Evolutionary conservation across 2,329 filamentous ascomycete genomes (phyloP).

Genomic region (Diaporthe sp.): DNA sequence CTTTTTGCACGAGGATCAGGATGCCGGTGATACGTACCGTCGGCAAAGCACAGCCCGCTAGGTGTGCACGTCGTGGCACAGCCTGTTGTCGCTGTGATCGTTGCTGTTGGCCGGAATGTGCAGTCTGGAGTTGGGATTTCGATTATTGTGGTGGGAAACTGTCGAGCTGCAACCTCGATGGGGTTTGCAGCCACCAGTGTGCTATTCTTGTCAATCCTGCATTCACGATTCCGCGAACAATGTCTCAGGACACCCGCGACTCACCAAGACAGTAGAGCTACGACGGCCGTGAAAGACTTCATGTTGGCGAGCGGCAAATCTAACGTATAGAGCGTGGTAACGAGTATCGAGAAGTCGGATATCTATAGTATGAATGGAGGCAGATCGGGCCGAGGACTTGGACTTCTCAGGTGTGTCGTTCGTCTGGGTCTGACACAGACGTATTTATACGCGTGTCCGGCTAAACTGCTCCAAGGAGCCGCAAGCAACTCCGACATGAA

Average conservation of each 20-base stretch:
- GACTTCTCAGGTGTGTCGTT: background rate
- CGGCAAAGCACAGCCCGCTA: background rate
- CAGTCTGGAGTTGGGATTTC: background rate
- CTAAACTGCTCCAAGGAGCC: too few relatives aligned
- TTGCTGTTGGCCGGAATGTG: slow-evolving; percentile 26
- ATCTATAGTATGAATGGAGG: background rate
- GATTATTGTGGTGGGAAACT: background rate
- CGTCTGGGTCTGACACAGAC: background rate
- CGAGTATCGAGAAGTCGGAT: background rate
- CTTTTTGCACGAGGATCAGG: background rate
- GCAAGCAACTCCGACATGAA: slow-evolving; percentile 1
- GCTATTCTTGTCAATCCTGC: background rate
- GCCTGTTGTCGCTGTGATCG: slow-evolving; percentile 18
- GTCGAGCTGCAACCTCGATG: background rate
- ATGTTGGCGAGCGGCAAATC: background rate
- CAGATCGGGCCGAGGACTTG: background rate
- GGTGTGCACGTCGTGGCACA: slow-evolving; percentile 18
- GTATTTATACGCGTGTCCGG: background rate
- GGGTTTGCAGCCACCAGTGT: slow-evolving; percentile 4
- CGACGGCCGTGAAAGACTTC: slow-evolving; percentile 8
- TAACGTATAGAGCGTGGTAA: background rate
- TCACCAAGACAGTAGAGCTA: slow-evolving; percentile 15
- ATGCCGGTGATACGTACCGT: slow-evolving; percentile 1
- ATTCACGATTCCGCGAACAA: too few relatives aligned
- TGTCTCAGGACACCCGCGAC: background rate